Base-by-base conservation (phyloP, 441 rosid species). In the Gossypium lobatum region DNA sequence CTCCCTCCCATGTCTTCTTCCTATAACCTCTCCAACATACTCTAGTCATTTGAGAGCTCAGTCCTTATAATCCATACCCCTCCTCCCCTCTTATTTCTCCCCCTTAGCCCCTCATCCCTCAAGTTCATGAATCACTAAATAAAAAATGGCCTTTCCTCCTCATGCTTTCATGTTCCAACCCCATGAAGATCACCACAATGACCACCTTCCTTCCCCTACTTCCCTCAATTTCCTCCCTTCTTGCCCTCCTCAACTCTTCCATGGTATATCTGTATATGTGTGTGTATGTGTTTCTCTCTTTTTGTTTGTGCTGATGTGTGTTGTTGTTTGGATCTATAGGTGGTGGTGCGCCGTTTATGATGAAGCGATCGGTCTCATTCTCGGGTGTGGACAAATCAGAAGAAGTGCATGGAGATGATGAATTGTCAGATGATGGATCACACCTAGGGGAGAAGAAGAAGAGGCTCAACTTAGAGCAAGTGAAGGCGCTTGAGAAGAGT, bases 401-500 rank as follows among this genome's bases (percentile, higher is more conserved):
- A 52, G 91, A 83, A 18, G 87, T 78, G 57, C 86, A 83, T 26
- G 98, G 88, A 39, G 97, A 95, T 20, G 98, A 91, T 59, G 97
- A 95, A 16, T 83, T 93, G 75, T 95, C 97, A 3, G 98, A 95
- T 75, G 98, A 95, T 81, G 97, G 97, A 57, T 88, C 93, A 7
- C 94, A 92, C 52, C 64, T 83, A 23, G 98, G 97, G 66, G 99
- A 95, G 93, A 93, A 87, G 87, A 95, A 95, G 86, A 95, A 89
- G 92, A 93, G 99, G 83, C 84, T 95, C 46, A 91, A 85, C 75
- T 13, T 87, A 74, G 98, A 91, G 75, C 99, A 95, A 72, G 99
- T 95, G 17, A 93, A 88, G 86, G 91, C 95, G 18, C 87, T 95
- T 3, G 99, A 95, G 82, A 95, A 86, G 85, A 91, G 93, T 81